Evolutionary conservation across 371 early-diverging fungal species (phyloP), one percentile per base, ranked within the genome.

Genomic region (Fennellomyces sp.): DNA sequence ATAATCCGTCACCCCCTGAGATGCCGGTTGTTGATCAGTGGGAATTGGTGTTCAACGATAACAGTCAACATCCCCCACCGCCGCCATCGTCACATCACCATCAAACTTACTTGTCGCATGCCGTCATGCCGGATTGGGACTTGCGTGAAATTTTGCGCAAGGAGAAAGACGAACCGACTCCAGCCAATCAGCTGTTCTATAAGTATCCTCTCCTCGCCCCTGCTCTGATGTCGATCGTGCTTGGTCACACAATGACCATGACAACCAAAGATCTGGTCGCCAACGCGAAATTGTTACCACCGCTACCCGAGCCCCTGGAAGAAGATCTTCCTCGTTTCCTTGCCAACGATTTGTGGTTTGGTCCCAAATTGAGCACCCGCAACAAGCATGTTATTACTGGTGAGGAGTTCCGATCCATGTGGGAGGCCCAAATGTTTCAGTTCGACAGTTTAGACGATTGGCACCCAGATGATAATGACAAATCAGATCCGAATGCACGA

Each of bases 201-300:
- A 69, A 64, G 39, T 79, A 74, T 38, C 80, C 80, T 26, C 49
- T 79, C 5, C 61, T 79, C 6, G 76, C 71, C 2, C 80, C 76
- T 50, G 76, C 80, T 5, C 61, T 79, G 8, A 76, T 79, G 76
- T 76, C 76, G 7, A 76, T 79, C 25, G 65, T 79, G 1, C 41
- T 79, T 23, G 41, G 62, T 25, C 80, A 79, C 56, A 79, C 80
- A 1, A 74, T 79, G 75, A 61, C 68, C 2, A 73, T 78, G 75
- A 78, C 67, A 7, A 64, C 78, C 0, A 54, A 66, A 39, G 69
- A 78, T 29, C 56, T 78, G 4, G 27, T 72, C 8, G 58, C 64
- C 12, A 65, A 61, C 15, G 64, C 76, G 6, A 64, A 60, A 49
- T 42, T 76, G n/a, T 47, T 61, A n/a, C 35, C 55, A 35, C 56